These are phyloP conservation scores for Cyclocybe aegerita DNA, from an alignment of 768 basidiomycete genomes.

Conservation along the genomic window DNA sequence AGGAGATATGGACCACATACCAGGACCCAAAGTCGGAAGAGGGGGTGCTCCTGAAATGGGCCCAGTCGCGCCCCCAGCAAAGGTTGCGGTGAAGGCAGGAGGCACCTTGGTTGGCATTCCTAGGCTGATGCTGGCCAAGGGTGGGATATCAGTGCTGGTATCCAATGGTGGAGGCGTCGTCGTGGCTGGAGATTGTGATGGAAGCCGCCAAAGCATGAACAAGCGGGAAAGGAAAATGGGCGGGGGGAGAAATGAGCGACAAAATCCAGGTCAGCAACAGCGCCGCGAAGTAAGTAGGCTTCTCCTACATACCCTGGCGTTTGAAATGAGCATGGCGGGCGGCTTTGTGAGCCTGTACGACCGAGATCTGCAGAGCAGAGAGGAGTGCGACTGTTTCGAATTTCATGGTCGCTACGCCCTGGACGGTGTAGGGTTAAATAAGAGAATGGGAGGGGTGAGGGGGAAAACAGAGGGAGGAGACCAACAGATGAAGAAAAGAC, in stretches of 20 bases:
- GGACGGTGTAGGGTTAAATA: no score
- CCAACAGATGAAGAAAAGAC: no score
- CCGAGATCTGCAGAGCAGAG: not conserved
- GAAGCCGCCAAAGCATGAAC: not conserved
- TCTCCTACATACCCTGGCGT: not conserved
- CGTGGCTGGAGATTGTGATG: not conserved
- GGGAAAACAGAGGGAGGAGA: no score
- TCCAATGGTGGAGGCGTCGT: conserved; percentile 41
- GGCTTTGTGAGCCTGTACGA: not conserved
- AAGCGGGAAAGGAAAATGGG: not conserved
- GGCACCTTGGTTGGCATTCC: conserved; percentile 59
- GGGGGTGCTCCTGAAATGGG: conserved; percentile 63
- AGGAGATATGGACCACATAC: conserved; percentile 32
- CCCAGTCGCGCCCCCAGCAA: conserved; percentile 55
- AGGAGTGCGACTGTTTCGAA: not conserved
- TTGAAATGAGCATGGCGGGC: not conserved
- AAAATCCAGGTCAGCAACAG: no score
- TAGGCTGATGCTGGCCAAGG: conserved; percentile 55
- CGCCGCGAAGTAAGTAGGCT: no score
- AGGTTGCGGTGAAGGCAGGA: conserved; percentile 50
- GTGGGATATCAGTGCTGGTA: conserved; percentile 48
- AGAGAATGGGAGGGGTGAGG: no score
- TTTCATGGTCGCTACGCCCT: not conserved
- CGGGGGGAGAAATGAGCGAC: not conserved
- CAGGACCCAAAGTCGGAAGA: conserved; percentile 42